A percentile compares a stretch with the other conserved stretches of the same genome.
Conservation (phyloP, 2,329 filamentous ascomycete species). For the Phoma sp. region DNA sequence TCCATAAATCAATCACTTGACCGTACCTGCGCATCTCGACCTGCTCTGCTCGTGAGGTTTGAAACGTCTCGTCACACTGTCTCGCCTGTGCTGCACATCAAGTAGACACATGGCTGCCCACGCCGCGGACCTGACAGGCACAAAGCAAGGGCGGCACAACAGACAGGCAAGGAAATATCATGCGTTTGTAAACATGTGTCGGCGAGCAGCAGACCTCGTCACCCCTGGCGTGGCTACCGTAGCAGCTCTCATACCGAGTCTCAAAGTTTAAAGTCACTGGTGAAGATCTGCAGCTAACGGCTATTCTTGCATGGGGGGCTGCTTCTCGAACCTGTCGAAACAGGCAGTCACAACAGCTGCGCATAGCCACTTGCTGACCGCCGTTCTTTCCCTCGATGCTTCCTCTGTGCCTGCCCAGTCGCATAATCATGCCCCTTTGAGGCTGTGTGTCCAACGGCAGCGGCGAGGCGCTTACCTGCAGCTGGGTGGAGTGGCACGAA, state of each 20-base stretch:
- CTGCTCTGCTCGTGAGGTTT: neutral
- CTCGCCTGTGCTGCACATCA: neutral
- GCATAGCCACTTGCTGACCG: no score
- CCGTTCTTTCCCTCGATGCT: no score
- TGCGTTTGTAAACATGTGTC: neutral
- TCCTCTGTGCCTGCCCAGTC: no score
- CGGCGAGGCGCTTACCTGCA: no score
- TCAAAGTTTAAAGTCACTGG: neutral
- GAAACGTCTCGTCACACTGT: neutral
- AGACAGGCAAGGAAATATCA: neutral
- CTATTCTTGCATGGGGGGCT: neutral
- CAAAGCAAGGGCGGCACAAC: neutral
- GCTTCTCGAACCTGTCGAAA: neutral
- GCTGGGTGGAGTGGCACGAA: neutral
- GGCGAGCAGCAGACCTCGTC: neutral
- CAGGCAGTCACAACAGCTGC: no score
- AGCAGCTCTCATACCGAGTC: neutral
- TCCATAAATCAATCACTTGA: neutral
- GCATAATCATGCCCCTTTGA: no score
- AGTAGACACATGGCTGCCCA: slow-evolving; percentile 4
- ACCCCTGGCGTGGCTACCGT: neutral
- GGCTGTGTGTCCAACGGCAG: no score
- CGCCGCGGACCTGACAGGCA: neutral
- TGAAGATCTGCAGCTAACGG: neutral
- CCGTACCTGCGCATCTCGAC: neutral